Evolutionary conservation across 2,329 filamentous ascomycete genomes (phyloP), one percentile per base, ranked within the genome.

Genomic region (Apiospora phragmitis): DNA sequence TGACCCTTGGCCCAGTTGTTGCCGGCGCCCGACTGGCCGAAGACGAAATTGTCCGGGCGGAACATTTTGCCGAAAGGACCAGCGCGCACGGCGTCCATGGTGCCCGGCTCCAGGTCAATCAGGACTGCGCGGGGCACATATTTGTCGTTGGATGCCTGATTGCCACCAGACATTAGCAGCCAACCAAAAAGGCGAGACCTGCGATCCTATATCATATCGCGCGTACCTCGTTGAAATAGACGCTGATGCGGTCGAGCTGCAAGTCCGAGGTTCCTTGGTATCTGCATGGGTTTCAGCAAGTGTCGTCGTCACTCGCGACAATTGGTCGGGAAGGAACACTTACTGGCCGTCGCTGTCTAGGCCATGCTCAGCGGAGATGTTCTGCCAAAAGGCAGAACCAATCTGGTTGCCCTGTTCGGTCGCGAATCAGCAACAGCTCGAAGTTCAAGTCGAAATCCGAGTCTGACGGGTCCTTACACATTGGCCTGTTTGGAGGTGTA

Each of bases 1-100:
- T 98, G 96, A 87, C 95, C 95, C 92, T 98, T 98, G 85, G 95
- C 96, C 95, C 95, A 98, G 92, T 98, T 98, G 94, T 98, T 98
- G 87, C 96, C 95, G 84, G 95, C 95, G 90, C 95, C 95, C 79
- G 95, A 98, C 89, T 98, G 96, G 80, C 96, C 95, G 85, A 98
- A 98, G 83, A 98, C 94, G 87, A 98, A 98, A 92, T 98, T 98
- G 89, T 98, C 95, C 83, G 95, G 95, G 77, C 95, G 95, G 94
- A 98, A 98, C 78, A 98, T 94, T 88, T 98, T 93, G 79, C 95
- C 95, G 83, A 98, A 98, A 77, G 96, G 96, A 85, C 96, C 95
- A 79, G 95, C 94, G 84, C 95, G 95, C 87, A 98, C 95, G 78
- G 95, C 95, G 80, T 98, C 95, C 95, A 98, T 98, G 86, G 96